Conservation (phyloP, 495 filamentous ascomycete species). For the Immersiella caudata region DNA sequence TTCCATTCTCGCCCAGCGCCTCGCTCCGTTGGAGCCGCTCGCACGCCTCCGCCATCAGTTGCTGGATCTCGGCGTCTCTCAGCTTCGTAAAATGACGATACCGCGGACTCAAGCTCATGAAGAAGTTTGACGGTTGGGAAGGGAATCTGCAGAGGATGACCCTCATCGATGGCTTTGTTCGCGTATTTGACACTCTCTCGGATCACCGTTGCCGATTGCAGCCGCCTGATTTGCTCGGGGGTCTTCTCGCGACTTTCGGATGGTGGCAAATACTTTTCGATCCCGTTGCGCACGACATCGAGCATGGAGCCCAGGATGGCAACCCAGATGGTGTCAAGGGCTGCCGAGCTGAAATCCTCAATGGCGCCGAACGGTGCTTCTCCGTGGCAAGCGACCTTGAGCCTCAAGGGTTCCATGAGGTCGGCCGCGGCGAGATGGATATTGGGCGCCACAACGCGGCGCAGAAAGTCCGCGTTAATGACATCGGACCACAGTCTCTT, state of each 20-base stretch:
- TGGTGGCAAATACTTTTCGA: conserved; percentile 3
- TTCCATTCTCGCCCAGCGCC: conserved; percentile 7
- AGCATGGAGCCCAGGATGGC: conserved; percentile 35
- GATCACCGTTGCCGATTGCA: conserved; percentile 3
- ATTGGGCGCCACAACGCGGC: conserved; percentile 35
- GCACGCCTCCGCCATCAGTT: conserved; percentile 23
- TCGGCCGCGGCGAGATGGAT: conserved; percentile 31
- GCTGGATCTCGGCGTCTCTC: conserved; percentile 25
- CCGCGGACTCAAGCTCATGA: conserved; percentile 13
- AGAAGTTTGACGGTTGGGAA: neutral
- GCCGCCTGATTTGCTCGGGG: neutral
- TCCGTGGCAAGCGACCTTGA: conserved; percentile 19
- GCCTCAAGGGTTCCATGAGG: conserved; percentile 37
- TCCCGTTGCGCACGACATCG: conserved; percentile 27
- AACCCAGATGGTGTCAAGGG: conserved; percentile 43
- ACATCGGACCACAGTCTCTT: conserved; percentile 39
- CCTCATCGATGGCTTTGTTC: conserved; percentile 15
- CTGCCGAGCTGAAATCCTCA: conserved; percentile 35
- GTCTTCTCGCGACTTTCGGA: neutral
- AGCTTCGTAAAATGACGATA: conserved; percentile 29
- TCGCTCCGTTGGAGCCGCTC: conserved; percentile 20
- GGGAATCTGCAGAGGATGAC: neutral
- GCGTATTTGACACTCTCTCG: conserved; percentile 11
- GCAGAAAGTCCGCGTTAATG: conserved; percentile 39
- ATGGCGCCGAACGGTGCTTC: conserved; percentile 29